Base-by-base conservation (phyloP, 441 rosid genomes). In the Arabidopsis lyrata region DNA sequence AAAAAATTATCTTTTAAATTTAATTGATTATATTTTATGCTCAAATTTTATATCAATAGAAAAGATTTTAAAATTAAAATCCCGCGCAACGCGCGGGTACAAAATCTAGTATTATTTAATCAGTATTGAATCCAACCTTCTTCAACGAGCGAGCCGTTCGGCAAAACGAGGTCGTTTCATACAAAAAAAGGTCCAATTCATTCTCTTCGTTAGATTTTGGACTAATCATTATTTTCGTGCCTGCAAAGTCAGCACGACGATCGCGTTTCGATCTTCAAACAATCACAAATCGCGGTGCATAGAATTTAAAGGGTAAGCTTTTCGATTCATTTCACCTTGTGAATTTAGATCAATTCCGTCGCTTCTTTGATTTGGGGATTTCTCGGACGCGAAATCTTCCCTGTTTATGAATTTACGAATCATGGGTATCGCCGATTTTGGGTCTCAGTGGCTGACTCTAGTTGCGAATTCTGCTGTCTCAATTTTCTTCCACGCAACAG, bases 221-320 rank as follows among this genome's bases (percentile, higher is more conserved):
- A 36, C 1, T 36, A 36, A 36, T 36, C 41, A 9, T 36, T 36
- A 9, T 10, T n/a, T 4, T 32, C 32, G 52, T 48, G 73, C 14
- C 45, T 50, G 47, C 73, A 60, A 68, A 61, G 55, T 68, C 69
- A 75, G 48, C 56, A 52, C 13, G 65, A 75, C 70, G 69, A 75
- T 75, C 65, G 49, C 72, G 66, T 56, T 36, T 73, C 55, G 39
- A 73, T 73, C 58, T 54, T 12, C 24, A 22, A 44, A 64, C 18
- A 31, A 42, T 55, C 70, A 13, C 13, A 34, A 12, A 50, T 75
- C 50, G 58, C 36, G 11, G 16, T 32, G 24, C 74, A 16, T 27
- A 20, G 27, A 57, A 48, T 29, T 6, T 42, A 4, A 3, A 24
- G 47, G 52, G 62, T 63, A 63, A 55, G 71, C 66, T 35, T 1